Evolutionary conservation across 371 early-diverging fungal genomes (phyloP), one percentile per base, ranked within the genome.

Genomic region (Syncephalis fuscata): DNA sequence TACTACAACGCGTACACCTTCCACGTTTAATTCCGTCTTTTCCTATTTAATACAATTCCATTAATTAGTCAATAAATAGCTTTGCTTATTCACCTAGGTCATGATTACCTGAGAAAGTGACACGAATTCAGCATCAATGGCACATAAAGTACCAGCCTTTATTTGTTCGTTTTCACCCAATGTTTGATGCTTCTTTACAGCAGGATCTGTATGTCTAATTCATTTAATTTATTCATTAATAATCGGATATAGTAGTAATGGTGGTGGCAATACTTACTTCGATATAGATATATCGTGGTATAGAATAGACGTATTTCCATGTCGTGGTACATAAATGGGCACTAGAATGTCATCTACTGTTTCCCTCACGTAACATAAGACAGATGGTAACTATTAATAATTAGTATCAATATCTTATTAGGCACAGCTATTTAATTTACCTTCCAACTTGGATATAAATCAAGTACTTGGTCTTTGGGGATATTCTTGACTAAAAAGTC

Each of bases 71-170:
- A 45, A 19, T 59, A 27, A 19, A 26, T 42, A 42, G 24, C 16
- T 3, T 43, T 45, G 20, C 9, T 3, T 8, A 44, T 15, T 46
- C 15, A 14, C 10, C 11, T 16, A 14, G 21, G 3, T 1, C 20
- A 44, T 26, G 46, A 50, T n/a, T 51, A 74, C 78, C 55, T 80
- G 74, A 39, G 74, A 81, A 32, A 90, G 58, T 1, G 87, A 79
- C 2, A 95, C 92, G 67, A 93, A 95, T 62, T 95, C 96, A 0
- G 93, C 88, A 58, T 95, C 96, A 46, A 95, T 76, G 0, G 91
- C 94, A 10, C 79, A 73, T 3, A 85, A 50, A 41, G 72, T 78
- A 0, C 79, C 85, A 2, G 76, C 67, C 17, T 64, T 63, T 39
- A 37, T 8, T 25, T 37, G 40, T 37, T 40, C 21, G 16, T 44